These are phyloP conservation scores for Rhynchosporium secalis DNA, from an alignment of 2,329 filamentous ascomycete genomes.

Conservation along the genomic window DNA sequence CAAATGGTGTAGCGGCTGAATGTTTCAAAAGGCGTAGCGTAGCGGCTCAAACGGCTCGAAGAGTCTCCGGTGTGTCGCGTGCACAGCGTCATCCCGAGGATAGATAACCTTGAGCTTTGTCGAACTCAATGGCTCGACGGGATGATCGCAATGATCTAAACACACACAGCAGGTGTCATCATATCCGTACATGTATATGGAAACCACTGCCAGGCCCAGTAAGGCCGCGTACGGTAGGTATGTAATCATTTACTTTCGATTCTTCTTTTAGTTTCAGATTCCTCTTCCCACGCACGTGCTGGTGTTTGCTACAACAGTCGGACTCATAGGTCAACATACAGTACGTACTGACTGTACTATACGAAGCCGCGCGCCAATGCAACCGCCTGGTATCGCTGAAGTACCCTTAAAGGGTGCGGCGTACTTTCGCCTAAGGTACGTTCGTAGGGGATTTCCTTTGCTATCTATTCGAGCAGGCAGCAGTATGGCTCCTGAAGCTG, in stretches of 20 bases:
- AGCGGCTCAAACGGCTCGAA: constrained; percentile 13
- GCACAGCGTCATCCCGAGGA: constrained; percentile 1
- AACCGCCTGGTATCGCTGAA: constrained; percentile 7
- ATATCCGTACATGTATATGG: background rate
- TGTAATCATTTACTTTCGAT: no score
- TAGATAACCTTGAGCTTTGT: background rate
- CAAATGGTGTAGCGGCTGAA: constrained; percentile 5
- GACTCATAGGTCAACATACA: background rate
- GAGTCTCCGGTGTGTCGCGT: background rate
- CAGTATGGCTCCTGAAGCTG: constrained; percentile 20
- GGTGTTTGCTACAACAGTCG: no score
- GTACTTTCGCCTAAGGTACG: no score
- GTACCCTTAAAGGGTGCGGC: background rate
- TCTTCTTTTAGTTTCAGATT: background rate
- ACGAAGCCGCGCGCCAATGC: constrained; percentile 4
- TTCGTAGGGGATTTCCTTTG: background rate
- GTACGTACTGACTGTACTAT: background rate
- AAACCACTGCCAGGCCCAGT: background rate
- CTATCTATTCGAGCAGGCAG: constrained; percentile 11
- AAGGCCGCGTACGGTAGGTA: constrained; percentile 9
- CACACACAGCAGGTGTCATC: constrained; percentile 1
- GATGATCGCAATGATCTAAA: constrained; percentile 9
- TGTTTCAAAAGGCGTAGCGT: constrained; percentile 6
- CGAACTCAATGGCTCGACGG: constrained; percentile 14
- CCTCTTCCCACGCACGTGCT: background rate